Base-by-base conservation (phyloP, 495 filamentous ascomycete genomes). In the Trichoderma erinaceum region DNA sequence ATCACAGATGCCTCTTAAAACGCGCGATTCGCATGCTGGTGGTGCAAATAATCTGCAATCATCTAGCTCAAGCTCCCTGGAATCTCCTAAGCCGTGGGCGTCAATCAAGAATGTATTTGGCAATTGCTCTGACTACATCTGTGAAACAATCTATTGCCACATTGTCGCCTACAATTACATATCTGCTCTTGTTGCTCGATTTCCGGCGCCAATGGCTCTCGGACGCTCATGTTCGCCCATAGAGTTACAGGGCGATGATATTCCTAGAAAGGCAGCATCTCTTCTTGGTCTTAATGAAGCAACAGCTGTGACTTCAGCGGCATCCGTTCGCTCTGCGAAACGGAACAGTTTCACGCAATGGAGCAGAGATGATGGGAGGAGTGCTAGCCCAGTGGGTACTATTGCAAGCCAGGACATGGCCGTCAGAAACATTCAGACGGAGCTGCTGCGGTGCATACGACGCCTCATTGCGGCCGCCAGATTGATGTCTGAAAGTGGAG, bases 141-240 rank as follows among this genome's bases (percentile, higher is more conserved):
- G 87, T 38, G 84, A 88, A 63, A 81, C 85, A 6, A 80, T 90
- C n/a, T 89, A 88, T 68, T 87, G 87, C 1, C 83, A 87, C 48
- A 70, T 90, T 25, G 78, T 89, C 23, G 87, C 85, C 0, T 85
- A 84, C 67, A 89, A 89, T 70, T 88, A 88, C 73, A 74, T 89
- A 4, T 66, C 65, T 10, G 65, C 65, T n/a, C 65, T 66, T 46
- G 65, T 66, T 29, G 41, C 65, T 10, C 65, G 65, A 18, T 32
- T 11, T 25, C 35, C 41, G 11, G 23, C 63, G 11, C 16, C 63
- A 18, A 5, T 32, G 11, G 23, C 8, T 18, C 12, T n/a, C n/a
- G 35, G 63, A 10, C 63, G 63, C 10, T 65, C 63, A 1, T 41
- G n/a, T 10, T 32, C 65, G 27, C 41, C 27, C 43, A 29, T 27